These are phyloP conservation scores for Vitis riparia DNA, from an alignment of 164 flowering plant species.

Conservation along the genomic window DNA sequence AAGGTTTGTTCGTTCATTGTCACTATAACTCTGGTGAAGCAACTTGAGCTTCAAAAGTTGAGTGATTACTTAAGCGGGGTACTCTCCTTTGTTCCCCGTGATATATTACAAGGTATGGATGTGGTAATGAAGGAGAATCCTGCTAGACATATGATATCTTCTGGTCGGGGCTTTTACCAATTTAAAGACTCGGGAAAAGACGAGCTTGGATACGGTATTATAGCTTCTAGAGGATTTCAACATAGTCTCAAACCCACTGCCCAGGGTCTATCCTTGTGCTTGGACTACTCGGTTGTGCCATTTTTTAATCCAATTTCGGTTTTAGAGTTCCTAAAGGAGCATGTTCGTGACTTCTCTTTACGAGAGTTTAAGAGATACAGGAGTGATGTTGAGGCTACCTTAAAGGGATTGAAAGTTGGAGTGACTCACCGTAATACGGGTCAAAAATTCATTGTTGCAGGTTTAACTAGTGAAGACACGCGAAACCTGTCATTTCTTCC, in stretches of 20 bases:
- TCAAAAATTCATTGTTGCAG: constrained; percentile 49
- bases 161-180: constrained; percentile 50
- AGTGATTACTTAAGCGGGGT: constrained; percentile 41
- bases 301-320: constrained; percentile 52
- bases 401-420: constrained; percentile 53
- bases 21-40: constrained; percentile 47
- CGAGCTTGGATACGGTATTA: constrained; percentile 49
- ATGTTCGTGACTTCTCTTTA: constrained; percentile 22
- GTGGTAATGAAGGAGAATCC: constrained; percentile 75
- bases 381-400: constrained; percentile 21
- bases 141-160: constrained; percentile 26
- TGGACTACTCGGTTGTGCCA: constrained; percentile 64
- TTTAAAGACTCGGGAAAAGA: constrained; percentile 4
- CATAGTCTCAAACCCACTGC: constrained; percentile 63
- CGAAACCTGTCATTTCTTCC: constrained; percentile 19
- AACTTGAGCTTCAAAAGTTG: constrained; percentile 39
- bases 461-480: constrained; percentile 35
- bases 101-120: constrained; percentile 71
- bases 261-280: constrained; percentile 53
- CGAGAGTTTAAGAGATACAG: constrained; percentile 15
- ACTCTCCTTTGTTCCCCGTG: constrained; percentile 38
- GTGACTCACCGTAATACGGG: constrained; percentile 63
- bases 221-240: constrained; percentile 52
- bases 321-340: constrained; percentile 46
- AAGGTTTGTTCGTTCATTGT: constrained; percentile 21